Evolutionary conservation across 257 asterid species (phyloP), one percentile per base, ranked within the genome.

Genomic region (Solanum chiquidenum): DNA sequence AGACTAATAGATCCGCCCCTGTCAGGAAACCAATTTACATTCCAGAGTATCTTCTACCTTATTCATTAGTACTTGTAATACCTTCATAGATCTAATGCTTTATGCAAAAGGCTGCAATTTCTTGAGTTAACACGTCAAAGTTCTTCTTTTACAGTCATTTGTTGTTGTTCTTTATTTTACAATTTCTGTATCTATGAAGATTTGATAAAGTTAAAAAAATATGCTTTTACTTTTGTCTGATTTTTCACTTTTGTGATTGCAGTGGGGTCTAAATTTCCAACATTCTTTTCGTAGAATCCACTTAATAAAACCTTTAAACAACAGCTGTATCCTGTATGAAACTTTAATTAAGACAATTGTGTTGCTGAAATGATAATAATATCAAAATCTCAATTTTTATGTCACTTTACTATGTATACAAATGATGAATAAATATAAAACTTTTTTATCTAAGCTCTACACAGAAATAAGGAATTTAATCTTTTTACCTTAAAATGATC

Each of bases 251-350:
- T 46, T 79, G 66, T 79, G 85, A 27, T 76, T 27, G 5, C 23
- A 18, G 27, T 33, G 44, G 11, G 83, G 60, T 11, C 58, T 75
- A 75, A 75, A 42, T 76, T 34, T 9, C 84, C 66, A 27, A 79
- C 85, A 79, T 79, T 79, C 85, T 80, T 80, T 80, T 27, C 85
- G 66, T 80, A 80, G 68, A 49, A 80, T 46, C 85, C 85, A 80
- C 68, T 80, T 46, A 80, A 80, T 80, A 35, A 9, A 73, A 40
- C 40, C 68, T 80, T 46, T 46, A 46, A 49, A 42, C 68, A 49
- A 42, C 68, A 80, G 68, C 85, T 80, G 40, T 80, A 62, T 62
- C 69, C 14, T 62, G 27, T 9, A 46, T 80, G 27, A 8, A 80
- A 80, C 68, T 80, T 46, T 18, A 79, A 80, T 80, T 16, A 27